Conservation (phyloP, 371 early-diverging fungal species). For the Mortierella polycephala region DNA sequence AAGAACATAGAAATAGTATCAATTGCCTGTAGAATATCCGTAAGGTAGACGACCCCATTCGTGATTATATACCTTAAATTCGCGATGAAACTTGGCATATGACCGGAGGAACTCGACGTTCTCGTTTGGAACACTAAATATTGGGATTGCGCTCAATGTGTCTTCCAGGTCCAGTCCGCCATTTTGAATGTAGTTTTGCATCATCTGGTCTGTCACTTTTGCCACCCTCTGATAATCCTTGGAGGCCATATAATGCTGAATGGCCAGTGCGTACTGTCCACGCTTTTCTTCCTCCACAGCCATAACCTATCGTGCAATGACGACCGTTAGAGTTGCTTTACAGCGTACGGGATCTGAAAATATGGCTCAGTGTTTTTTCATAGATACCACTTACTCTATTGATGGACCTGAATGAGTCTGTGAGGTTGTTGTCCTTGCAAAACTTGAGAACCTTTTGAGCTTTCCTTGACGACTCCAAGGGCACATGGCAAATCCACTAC, state of each 20-base stretch:
- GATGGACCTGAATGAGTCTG: constrained; percentile 37
- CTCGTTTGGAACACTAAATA: constrained; percentile 1
- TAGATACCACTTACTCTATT: constrained; percentile 29
- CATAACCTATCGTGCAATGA: constrained; percentile 21
- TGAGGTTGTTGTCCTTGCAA: constrained; percentile 32
- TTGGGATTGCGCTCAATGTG: constrained; percentile 10
- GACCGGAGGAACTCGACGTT: constrained; percentile 37
- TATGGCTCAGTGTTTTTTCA: too few relatives aligned
- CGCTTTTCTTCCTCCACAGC: constrained; percentile 47
- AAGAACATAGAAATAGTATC: constrained; percentile 1
- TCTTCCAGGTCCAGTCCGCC: constrained; percentile 26
- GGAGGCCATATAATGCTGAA: constrained; percentile 46
- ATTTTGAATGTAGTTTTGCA: constrained; percentile 19
- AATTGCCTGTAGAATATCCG: not conserved
- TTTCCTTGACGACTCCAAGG: constrained; percentile 29
- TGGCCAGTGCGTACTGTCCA: constrained; percentile 38
- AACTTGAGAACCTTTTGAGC: constrained; percentile 42
- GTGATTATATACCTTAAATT: constrained; percentile 26
- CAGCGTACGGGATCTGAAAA: too few relatives aligned
- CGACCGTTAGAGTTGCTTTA: too few relatives aligned
- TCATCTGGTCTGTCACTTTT: constrained; percentile 33
- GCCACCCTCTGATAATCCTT: constrained; percentile 38
- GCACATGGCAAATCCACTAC: constrained; percentile 53
- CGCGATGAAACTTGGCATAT: constrained; percentile 28
- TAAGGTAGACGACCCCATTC: too few relatives aligned